Conservation (phyloP, 1,284 basidiomycete genomes). For the Irpex sp. region DNA sequence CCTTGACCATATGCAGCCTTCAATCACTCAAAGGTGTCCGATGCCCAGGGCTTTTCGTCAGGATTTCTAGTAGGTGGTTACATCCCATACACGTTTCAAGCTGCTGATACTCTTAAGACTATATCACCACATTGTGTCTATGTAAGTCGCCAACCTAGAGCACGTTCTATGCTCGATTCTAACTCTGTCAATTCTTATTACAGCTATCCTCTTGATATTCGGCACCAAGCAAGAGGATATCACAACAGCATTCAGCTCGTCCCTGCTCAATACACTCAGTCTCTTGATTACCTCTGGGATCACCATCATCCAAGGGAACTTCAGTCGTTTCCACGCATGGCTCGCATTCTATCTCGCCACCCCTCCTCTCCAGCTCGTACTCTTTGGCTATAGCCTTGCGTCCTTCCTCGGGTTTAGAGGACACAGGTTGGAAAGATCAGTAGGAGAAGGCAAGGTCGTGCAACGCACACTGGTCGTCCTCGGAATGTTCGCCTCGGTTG, state of each 20-base stretch:
- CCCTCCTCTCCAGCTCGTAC: background rate
- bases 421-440: background rate
- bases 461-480: background rate
- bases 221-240: background rate
- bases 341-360: background rate
- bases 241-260: background rate
- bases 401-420: background rate
- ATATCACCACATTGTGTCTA: background rate
- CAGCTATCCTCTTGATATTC: background rate
- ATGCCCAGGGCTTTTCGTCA: background rate
- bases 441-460: background rate
- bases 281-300: background rate
- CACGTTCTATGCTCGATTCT: background rate
- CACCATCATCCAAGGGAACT: background rate
- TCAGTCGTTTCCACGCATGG: background rate
- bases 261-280: background rate
- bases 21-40: background rate
- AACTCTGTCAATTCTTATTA: background rate
- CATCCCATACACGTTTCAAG: background rate
- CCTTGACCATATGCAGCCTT: background rate
- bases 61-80: background rate
- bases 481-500: background rate
- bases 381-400: background rate
- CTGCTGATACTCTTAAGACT: background rate
- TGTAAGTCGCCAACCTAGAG: background rate